Evolutionary conservation across 2,329 filamentous ascomycete genomes (phyloP).

Genomic region (Tolypocladium paradoxum): DNA sequence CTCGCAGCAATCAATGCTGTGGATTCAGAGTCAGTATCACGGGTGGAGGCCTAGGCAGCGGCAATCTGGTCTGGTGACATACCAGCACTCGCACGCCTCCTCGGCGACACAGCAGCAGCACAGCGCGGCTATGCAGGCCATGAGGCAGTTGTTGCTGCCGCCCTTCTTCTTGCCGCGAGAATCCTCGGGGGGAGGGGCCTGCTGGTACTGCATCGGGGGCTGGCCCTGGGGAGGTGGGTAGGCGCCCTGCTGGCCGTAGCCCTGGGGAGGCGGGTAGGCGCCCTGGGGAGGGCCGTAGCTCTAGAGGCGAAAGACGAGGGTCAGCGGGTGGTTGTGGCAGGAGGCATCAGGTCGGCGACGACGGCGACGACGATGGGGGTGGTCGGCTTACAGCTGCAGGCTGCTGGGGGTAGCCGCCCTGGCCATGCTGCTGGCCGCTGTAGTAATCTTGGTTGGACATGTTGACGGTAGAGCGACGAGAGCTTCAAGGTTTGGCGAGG

Average conservation of each 20-base stretch:
- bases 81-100: conserved; percentile 40
- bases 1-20: conserved; percentile 30
- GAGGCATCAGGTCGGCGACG: neutral
- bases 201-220: conserved; percentile 33
- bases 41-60: neutral
- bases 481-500: neutral
- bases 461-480: conserved; percentile 1
- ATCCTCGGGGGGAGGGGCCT: conserved; percentile 21
- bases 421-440: conserved; percentile 16
- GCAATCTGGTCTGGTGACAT: conserved; percentile 11
- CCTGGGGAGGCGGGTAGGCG: conserved; percentile 7
- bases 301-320: neutral
- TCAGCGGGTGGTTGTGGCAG: neutral
- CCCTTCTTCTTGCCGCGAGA: conserved; percentile 19
- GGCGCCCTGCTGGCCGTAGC: conserved; percentile 20
- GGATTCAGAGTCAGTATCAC: neutral
- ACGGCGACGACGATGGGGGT: neutral
- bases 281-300: neutral
- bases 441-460: conserved; percentile 34
- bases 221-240: conserved; percentile 24
- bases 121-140: conserved; percentile 35
- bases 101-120: conserved; percentile 41
- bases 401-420: conserved; percentile 27
- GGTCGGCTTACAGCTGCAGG: conserved; percentile 25
- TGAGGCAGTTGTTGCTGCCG: conserved; percentile 31